Conservation (phyloP, 2,329 filamentous ascomycete species). For the Phoma sp. region DNA sequence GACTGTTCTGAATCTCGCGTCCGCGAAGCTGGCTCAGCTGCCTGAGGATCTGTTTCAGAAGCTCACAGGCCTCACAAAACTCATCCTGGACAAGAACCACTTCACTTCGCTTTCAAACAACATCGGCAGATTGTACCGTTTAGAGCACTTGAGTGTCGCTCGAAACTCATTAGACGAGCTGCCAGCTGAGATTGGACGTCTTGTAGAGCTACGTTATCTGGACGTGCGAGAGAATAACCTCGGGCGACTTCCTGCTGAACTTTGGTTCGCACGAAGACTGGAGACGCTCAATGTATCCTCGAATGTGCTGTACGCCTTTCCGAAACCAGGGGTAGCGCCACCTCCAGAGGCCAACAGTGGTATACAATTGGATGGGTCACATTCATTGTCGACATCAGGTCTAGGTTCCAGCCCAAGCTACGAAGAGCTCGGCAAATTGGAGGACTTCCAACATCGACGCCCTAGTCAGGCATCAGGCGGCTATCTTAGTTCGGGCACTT, state of each 20-base stretch:
- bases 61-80: slow-evolving; percentile 82
- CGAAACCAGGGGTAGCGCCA: slow-evolving; percentile 79
- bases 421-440: slow-evolving; percentile 75
- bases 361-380: slow-evolving; percentile 51
- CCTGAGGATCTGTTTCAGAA: slow-evolving; percentile 86
- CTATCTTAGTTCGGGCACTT: slow-evolving; percentile 77
- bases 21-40: slow-evolving; percentile 87
- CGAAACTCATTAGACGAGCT: slow-evolving; percentile 87
- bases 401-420: slow-evolving; percentile 67
- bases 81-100: slow-evolving; percentile 93
- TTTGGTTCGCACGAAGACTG: slow-evolving; percentile 93
- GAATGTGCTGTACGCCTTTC: slow-evolving; percentile 89
- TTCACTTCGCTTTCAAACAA: slow-evolving; percentile 88
- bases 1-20: slow-evolving; percentile 86
- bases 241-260: slow-evolving; percentile 82
- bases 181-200: slow-evolving; percentile 84
- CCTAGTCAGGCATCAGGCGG: slow-evolving; percentile 84
- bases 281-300: slow-evolving; percentile 95
- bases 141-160: slow-evolving; percentile 93
- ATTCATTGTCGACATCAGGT: slow-evolving; percentile 52
- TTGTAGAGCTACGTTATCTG: slow-evolving; percentile 82
- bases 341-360: slow-evolving; percentile 53
- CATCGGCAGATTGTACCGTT: slow-evolving; percentile 79
- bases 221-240: slow-evolving; percentile 95
- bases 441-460: slow-evolving; percentile 69